phyloP scores from a whole-genome alignment of 768 basidiomycete species.

The Albatrellus ellisii region DNA sequence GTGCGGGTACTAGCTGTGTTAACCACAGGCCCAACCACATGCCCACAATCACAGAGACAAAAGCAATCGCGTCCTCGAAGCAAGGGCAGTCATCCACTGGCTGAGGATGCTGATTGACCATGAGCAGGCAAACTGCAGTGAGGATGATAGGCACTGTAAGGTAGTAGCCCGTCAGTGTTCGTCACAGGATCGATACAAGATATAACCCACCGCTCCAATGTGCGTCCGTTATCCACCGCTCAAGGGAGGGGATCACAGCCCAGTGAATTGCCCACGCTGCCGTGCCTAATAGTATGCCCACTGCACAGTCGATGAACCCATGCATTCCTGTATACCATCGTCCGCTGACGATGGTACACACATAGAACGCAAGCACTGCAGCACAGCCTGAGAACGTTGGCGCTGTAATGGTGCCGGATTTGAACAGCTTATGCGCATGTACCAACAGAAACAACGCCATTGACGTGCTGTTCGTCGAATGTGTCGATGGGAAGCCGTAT shows the following conservation, averaged over 20 bases:
- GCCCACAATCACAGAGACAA: slow-evolving; percentile 79
- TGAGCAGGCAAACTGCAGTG: slow-evolving; percentile 48
- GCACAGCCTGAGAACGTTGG: slow-evolving; percentile 28
- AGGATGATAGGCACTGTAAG: slow-evolving; percentile 41
- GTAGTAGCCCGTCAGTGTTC: background rate
- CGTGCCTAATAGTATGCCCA: slow-evolving; percentile 52
- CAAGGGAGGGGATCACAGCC: slow-evolving; percentile 24
- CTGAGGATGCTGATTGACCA: slow-evolving; percentile 85
- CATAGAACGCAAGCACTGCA: slow-evolving; percentile 39
- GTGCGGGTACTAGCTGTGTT: slow-evolving; percentile 26
- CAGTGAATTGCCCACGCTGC: slow-evolving; percentile 42
- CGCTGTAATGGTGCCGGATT: slow-evolving; percentile 27
- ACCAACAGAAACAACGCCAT: slow-evolving; percentile 74
- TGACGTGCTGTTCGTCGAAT: slow-evolving; percentile 83
- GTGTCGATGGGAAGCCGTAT: slow-evolving; percentile 94
- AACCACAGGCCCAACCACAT: slow-evolving; percentile 57
- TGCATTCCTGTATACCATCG: slow-evolving; percentile 86
- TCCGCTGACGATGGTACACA: slow-evolving; percentile 63
- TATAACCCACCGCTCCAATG: slow-evolving; percentile 24
- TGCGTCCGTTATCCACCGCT: slow-evolving; percentile 26
- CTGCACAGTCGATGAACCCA: slow-evolving; percentile 60
- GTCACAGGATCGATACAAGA: slow-evolving; percentile 9
- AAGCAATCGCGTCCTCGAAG: slow-evolving; percentile 94
- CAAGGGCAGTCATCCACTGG: slow-evolving; percentile 97
- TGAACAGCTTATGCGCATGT: slow-evolving; percentile 40